These are phyloP conservation scores for Alnus rubra DNA, from an alignment of 306 rosid genomes.

Conservation along the genomic window DNA sequence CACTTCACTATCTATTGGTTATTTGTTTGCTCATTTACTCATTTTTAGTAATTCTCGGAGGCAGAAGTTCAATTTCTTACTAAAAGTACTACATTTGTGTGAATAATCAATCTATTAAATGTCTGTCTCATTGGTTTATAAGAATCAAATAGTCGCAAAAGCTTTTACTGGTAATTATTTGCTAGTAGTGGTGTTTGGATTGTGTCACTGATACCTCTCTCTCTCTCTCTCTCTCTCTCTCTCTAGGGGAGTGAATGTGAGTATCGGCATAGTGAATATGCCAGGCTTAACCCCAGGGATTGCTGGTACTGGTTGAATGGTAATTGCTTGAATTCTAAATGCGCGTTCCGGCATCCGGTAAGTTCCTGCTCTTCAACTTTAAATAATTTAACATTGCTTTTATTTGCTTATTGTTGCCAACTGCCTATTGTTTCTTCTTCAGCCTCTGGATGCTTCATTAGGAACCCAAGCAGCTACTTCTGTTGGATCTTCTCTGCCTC, in stretches of 20 bases:
- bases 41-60: neutral
- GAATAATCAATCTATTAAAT: neutral
- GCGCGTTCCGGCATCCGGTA: conserved; percentile 95
- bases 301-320: conserved; percentile 97
- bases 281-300: conserved; percentile 93
- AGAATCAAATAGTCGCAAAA: neutral
- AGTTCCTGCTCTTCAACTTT: conserved; percentile 29
- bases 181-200: neutral
- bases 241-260: conserved; percentile 88
- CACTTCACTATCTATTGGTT: neutral
- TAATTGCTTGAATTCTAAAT: conserved; percentile 89
- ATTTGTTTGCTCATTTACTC: neutral
- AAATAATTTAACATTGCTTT: neutral
- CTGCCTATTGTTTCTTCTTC: conserved; percentile 27
- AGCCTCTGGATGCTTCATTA: conserved; percentile 91
- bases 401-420: conserved; percentile 14
- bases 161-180: neutral
- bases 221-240: conserved; percentile 1
- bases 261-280: conserved; percentile 94
- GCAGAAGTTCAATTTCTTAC: neutral
- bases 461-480: conserved; percentile 62
- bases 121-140: neutral
- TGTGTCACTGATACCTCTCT: neutral
- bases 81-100: neutral
- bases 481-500: conserved; percentile 54